A percentile compares a stretch with the other conserved stretches of the same genome.
These are phyloP conservation scores for Boletus sp. DNA, from an alignment of 768 basidiomycete genomes.

Conservation along the genomic window DNA sequence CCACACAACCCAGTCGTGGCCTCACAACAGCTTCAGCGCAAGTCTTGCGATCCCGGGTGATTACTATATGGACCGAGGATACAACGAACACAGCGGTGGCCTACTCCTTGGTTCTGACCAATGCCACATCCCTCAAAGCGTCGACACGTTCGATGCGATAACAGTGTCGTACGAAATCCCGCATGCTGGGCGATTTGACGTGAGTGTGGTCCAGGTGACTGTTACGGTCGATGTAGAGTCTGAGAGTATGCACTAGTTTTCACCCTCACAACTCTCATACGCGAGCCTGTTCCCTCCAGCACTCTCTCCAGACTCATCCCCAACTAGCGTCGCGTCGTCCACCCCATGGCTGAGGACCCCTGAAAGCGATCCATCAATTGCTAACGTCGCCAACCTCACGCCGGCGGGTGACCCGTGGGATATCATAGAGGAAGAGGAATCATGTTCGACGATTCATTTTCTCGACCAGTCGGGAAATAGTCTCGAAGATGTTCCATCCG, in stretches of 20 bases:
- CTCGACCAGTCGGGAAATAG: constrained; percentile 14
- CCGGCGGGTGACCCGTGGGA: constrained; percentile 1
- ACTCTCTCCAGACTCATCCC: constrained; percentile 28
- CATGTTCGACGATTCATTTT: neutral
- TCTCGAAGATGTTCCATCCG: constrained; percentile 13
- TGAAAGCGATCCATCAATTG: neutral
- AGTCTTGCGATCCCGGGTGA: neutral
- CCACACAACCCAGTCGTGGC: neutral
- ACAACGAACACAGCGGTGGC: constrained; percentile 6
- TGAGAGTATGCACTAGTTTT: constrained; percentile 5
- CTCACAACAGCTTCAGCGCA: constrained; percentile 11
- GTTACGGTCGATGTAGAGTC: neutral
- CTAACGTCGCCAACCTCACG: neutral
- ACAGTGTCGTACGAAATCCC: neutral
- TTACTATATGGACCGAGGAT: neutral
- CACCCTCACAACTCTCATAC: neutral
- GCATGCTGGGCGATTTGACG: neutral
- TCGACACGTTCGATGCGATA: neutral
- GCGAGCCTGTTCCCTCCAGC: constrained; percentile 7
- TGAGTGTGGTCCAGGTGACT: constrained; percentile 8
- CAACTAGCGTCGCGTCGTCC: constrained; percentile 23
- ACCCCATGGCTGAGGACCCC: constrained; percentile 22
- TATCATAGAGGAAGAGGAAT: neutral
- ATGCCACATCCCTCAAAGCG: neutral
- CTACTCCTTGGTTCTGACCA: constrained; percentile 8